A percentile compares a stretch with the other conserved stretches of the same genome.
Conservation (phyloP, 768 basidiomycete species). For the Panus rudis region DNA sequence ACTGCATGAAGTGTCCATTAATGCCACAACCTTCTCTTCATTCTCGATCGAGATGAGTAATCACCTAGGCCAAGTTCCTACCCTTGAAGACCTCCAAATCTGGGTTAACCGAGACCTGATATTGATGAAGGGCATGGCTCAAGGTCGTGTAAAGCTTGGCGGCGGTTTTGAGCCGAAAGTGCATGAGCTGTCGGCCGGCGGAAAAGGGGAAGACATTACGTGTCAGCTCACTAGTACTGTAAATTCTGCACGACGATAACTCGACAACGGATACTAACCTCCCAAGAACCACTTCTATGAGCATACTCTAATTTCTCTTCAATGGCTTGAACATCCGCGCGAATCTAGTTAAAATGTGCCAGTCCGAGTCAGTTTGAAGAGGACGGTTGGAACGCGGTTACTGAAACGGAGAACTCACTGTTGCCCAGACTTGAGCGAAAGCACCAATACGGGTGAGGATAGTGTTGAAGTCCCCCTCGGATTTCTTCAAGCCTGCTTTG, state of each 20-base stretch:
- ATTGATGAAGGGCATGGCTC: neutral
- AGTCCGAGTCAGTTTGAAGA: neutral
- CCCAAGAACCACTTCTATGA: neutral
- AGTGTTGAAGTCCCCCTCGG: neutral
- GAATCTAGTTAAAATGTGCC: neutral
- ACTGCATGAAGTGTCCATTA: too few relatives aligned
- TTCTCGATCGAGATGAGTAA: too few relatives aligned
- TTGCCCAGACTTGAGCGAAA: neutral
- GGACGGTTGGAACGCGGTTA: neutral
- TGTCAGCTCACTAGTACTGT: too few relatives aligned
- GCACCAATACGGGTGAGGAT: neutral
- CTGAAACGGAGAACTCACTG: neutral
- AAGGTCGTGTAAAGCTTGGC: neutral
- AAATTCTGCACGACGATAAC: too few relatives aligned
- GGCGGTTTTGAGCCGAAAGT: neutral
- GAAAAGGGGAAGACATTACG: too few relatives aligned
- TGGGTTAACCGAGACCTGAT: neutral
- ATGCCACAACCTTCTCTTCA: too few relatives aligned
- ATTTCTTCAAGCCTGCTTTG: neutral
- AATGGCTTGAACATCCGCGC: neutral
- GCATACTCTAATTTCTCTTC: neutral
- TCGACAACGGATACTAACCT: neutral
- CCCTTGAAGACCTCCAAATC: too few relatives aligned
- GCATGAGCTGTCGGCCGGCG: neutral
- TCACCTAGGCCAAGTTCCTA: too few relatives aligned